Base-by-base conservation (phyloP, 2,329 filamentous ascomycete species). In the Cercospora sesami region DNA sequence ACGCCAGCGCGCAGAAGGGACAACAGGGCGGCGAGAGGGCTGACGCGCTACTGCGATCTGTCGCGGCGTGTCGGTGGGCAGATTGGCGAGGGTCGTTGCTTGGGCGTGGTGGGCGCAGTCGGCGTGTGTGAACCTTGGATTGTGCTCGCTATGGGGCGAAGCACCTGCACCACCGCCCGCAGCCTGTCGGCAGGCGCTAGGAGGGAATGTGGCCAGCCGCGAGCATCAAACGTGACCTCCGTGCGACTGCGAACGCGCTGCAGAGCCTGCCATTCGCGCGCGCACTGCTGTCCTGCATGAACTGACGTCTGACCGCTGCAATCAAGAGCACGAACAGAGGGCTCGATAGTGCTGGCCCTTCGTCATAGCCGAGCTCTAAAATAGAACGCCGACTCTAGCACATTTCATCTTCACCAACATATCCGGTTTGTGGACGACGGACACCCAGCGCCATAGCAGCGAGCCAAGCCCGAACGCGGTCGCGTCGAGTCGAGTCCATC, bases 101-200 rank as follows among this genome's bases (percentile, higher is more conserved):
- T 26, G 31, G 48, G 48, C 10, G 31, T 26, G 28, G 62, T 45
- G 62, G 62, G 62, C 62, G 62, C 62, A 64, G 51, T 57, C 48
- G 62, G 36, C 48, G 62, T 28, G 59, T 23, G 36, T 26, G 30
- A 58, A 58, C 53, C 53, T 58, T 45, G 58, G 36, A 61, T 42
- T 28, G 33, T 48, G 36, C n/a, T 48, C 31, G 23, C 42, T 12
- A 42, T 61, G 23, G 31, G 60, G 60, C 60, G 36, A 26, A 62
- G 60, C 60, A 62, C 5, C 57, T 30, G 53, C 53, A 58, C 26
- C 53, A 58, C 45, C 45, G 45, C 45, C 18, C 18, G 3, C 18
- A 23, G 42, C 36, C 36, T 42, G 36, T 42, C 21, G 53, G 53
- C 53, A 58, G 53, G 53, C 53, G 53, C 53, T 58, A n/a, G 26